Evolutionary conservation across 257 asterid genomes (phyloP), one percentile per base, ranked within the genome.

Genomic region (Verbena officinalis): DNA sequence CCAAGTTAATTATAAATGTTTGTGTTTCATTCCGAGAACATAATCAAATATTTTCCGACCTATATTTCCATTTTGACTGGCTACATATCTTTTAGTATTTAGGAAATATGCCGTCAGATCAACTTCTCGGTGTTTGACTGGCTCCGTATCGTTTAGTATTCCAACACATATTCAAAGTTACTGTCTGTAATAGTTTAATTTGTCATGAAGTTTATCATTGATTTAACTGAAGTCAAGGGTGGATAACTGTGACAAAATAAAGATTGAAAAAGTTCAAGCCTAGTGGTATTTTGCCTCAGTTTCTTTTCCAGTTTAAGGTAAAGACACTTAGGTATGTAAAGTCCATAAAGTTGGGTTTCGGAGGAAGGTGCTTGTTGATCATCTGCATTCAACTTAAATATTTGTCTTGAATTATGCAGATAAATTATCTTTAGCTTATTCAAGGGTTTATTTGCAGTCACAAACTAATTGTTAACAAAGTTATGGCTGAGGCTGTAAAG

Each of bases 391-490:
- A 19, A 23, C 23, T 53, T 58, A 55, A 58, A 59, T 12, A 60
- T 73, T 52, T 24, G 23, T 38, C 65, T n/a, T 40, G 23, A 55
- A 34, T 14, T 52, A 9, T 59, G 62, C 30, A 50, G 27, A 36
- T 48, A 21, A 21, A 38, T 62, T 20, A 7, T 23, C 42, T 44
- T 51, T 62, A 34, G 13, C 36, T 53, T 39, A 22, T 45, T 51
- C 62, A 62, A 43, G 46, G 65, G 62, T 34, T 60, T 23, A 36
- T 56, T 44, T 59, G 73, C 55, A 43, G 64, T 33, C 45, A 55
- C 52, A 64, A n/a, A 45, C 50, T 13, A 21, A 36, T 48, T 42
- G 12, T 27, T 17, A 13, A 36, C 21, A 50, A 13, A 54, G 60
- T 15, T 15, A 61, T 70, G 62, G 59, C 36, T 30, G 34, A 60